Conservation (phyloP, 352 stramenopile species). For the Phytophthora uliginosa region DNA sequence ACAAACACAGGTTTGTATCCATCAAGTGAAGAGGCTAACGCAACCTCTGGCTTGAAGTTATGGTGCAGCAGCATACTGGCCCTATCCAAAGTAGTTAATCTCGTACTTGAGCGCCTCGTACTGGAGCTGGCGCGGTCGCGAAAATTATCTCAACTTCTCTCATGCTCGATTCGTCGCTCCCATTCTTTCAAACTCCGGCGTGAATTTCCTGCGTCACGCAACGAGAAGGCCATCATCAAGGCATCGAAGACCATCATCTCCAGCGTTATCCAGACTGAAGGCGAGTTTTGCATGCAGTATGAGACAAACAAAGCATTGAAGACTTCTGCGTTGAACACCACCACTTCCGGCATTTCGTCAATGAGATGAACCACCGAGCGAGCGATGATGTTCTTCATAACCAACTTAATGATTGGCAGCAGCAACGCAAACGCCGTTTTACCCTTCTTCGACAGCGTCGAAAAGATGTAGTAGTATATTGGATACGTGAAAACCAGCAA, state of each 20-base stretch:
- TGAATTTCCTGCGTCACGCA: neutral
- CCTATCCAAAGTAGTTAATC: neutral
- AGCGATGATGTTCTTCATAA: neutral
- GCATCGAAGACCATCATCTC: neutral
- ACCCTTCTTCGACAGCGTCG: neutral
- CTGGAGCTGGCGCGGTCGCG: neutral
- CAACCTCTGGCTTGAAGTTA: neutral
- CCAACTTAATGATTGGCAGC: neutral
- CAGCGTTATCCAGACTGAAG: neutral
- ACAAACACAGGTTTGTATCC: neutral
- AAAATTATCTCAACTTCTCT: neutral
- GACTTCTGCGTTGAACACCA: neutral
- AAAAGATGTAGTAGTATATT: neutral
- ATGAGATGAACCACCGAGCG: neutral
- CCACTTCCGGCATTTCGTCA: neutral
- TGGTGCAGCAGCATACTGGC: neutral
- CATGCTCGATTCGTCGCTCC: neutral
- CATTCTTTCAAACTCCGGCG: neutral
- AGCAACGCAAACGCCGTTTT: constrained; percentile 1
- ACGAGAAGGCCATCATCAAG: constrained; percentile 1
- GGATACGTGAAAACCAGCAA: neutral
- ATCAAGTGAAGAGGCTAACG: no score
- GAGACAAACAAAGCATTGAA: constrained; percentile 1
- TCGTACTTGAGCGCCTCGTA: neutral
- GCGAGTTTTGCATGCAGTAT: neutral